A percentile compares a stretch with the other conserved stretches of the same genome.
phyloP scores from a whole-genome alignment of 345 rosid species.

The Populus tremula region DNA sequence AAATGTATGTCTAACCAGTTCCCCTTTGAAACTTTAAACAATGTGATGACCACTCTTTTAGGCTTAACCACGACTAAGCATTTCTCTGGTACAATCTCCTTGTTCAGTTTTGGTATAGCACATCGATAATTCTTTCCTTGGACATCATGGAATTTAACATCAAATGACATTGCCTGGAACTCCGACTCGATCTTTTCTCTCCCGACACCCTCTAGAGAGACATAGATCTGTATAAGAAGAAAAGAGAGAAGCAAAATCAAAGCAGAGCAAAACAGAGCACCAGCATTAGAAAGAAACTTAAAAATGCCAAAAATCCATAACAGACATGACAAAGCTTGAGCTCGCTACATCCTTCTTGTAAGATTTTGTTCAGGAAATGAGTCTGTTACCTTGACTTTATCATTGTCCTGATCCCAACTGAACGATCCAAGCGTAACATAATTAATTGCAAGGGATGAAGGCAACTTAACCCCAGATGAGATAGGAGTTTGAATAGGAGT shows the following conservation, averaged over 20 bases:
- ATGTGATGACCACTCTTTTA: constrained; percentile 54
- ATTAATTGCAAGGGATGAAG: constrained; percentile 30
- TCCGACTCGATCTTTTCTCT: constrained; percentile 66
- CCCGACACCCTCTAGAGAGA: constrained; percentile 75
- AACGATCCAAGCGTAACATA: constrained; percentile 68
- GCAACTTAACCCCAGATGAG: constrained; percentile 42
- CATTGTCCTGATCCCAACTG: constrained; percentile 97
- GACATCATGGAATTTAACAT: constrained; percentile 72
- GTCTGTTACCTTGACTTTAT: constrained; percentile 74
- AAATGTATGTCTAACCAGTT: constrained; percentile 83
- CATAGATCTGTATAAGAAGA: constrained; percentile 47
- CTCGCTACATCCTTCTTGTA: neutral
- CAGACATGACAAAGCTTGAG: neutral
- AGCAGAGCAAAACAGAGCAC: neutral
- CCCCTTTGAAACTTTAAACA: constrained; percentile 74
- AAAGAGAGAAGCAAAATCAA: neutral
- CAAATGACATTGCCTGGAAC: constrained; percentile 61
- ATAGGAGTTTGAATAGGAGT: constrained; percentile 37
- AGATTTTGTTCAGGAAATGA: too few relatives aligned
- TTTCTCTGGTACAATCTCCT: constrained; percentile 78
- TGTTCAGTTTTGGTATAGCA: constrained; percentile 62
- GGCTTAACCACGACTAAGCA: constrained; percentile 77
- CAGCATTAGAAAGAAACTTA: neutral
- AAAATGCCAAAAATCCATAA: neutral
- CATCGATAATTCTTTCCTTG: constrained; percentile 80